phyloP scores from a whole-genome alignment of 345 rosid species.

The Brassica napus region DNA sequence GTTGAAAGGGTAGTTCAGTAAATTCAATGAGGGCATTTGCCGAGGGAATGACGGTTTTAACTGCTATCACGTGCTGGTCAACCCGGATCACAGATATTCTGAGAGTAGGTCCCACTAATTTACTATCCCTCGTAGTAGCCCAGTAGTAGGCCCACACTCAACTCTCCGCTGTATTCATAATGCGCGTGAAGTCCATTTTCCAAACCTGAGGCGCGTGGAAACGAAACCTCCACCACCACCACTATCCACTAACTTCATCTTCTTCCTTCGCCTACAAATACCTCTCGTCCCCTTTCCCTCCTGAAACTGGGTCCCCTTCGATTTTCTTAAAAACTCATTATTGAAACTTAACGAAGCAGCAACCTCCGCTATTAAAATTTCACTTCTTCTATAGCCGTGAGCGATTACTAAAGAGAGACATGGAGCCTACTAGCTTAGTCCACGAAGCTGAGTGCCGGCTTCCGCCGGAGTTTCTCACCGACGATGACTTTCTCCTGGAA shows the following conservation, averaged over 20 bases:
- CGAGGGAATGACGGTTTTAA: not conserved
- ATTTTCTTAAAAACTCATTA: slow-evolving; percentile 34
- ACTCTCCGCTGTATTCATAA: slow-evolving; percentile 10
- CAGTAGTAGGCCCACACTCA: slow-evolving; percentile 28
- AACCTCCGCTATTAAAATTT: slow-evolving; percentile 14
- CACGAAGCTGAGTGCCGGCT: slow-evolving; percentile 75
- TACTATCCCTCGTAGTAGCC: slow-evolving; percentile 10
- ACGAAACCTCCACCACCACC: not conserved
- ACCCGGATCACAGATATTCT: slow-evolving; percentile 18
- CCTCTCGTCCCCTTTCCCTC: slow-evolving; percentile 8
- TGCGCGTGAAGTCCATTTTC: slow-evolving; percentile 23
- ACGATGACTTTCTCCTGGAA: slow-evolving; percentile 54
- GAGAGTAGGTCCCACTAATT: slow-evolving; percentile 18
- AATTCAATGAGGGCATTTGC: not conserved
- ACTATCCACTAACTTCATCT: not conserved
- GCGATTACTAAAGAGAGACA: slow-evolving; percentile 9
- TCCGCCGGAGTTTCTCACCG: slow-evolving; percentile 72
- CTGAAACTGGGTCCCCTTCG: slow-evolving; percentile 40
- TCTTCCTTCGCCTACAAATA: slow-evolving; percentile 44
- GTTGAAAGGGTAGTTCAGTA: slow-evolving; percentile 14
- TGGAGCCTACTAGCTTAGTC: slow-evolving; percentile 55
- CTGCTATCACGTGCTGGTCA: slow-evolving; percentile 34
- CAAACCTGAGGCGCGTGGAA: slow-evolving; percentile 29
- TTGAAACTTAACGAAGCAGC: slow-evolving; percentile 52
- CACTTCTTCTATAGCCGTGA: not conserved